These are phyloP conservation scores for Pleurotus eryngii DNA, from an alignment of 768 basidiomycete genomes.

Conservation along the genomic window DNA sequence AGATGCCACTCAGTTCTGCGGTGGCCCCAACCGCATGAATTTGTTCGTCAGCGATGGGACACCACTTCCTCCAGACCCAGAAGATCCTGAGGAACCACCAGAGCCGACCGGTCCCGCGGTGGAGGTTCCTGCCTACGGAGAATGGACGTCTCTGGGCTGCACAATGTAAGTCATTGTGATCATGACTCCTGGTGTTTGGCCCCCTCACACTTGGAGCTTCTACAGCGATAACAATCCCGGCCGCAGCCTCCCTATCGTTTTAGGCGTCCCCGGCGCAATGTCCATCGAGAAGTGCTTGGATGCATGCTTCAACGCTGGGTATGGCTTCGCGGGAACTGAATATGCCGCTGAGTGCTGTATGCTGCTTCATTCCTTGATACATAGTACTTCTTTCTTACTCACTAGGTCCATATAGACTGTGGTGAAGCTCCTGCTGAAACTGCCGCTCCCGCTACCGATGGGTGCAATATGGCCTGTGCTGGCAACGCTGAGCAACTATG, in stretches of 20 bases:
- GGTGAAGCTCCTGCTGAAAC: conserved; percentile 7
- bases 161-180: not conserved
- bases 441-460: not conserved
- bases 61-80: not conserved
- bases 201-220: not conserved
- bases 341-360: conserved; percentile 17
- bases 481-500: conserved; percentile 16
- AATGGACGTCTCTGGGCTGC: conserved; percentile 5
- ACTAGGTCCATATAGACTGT: conserved; percentile 4
- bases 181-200: not conserved
- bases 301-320: conserved; percentile 19
- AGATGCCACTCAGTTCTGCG: conserved; percentile 3
- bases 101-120: not conserved
- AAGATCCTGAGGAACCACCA: not conserved
- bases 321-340: conserved; percentile 50
- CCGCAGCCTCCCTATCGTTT: conserved; percentile 1
- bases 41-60: conserved; percentile 5
- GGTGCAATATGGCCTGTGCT: conserved; percentile 13
- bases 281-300: conserved; percentile 11
- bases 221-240: conserved; percentile 1
- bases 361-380: not conserved
- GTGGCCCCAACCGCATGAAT: conserved; percentile 5
- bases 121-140: not conserved
- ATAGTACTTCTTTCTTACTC: not conserved
- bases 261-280: not conserved